Evolutionary conservation across 1,284 basidiomycete species (phyloP).

Genomic region (Sporisorium iseilematis-ciliati): DNA sequence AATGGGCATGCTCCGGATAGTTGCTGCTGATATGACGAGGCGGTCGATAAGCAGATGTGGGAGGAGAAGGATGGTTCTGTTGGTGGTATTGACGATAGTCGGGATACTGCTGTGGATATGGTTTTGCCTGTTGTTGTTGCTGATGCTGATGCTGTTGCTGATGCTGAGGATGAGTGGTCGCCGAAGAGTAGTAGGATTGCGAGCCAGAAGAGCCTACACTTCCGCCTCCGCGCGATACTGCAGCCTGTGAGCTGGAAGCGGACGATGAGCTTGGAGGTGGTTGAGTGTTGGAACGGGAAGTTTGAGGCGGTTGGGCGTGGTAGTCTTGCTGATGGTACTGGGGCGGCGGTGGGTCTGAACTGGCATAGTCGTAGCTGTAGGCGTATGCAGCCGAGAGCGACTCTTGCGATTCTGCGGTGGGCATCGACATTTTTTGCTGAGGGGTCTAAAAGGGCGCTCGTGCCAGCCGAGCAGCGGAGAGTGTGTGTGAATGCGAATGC

Average conservation of each 20-base stretch:
- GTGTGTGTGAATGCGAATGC: no score
- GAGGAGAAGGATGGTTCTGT: constrained; percentile 33
- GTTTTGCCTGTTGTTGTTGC: constrained; percentile 16
- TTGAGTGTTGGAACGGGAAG: constrained; percentile 11
- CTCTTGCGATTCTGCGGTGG: constrained; percentile 39
- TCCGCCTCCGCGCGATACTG: constrained; percentile 29
- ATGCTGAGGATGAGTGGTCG: constrained; percentile 14
- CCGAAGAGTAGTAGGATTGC: constrained; percentile 41
- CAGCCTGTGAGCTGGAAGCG: constrained; percentile 20
- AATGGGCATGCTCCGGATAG: constrained; percentile 36
- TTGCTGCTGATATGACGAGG: constrained; percentile 41
- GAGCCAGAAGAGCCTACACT: constrained; percentile 49
- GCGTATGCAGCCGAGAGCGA: constrained; percentile 51
- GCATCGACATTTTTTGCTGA: constrained; percentile 26
- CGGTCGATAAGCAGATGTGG: constrained; percentile 20
- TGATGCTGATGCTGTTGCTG: constrained; percentile 25
- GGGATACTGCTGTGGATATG: constrained; percentile 23
- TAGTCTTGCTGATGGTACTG: constrained; percentile 20
- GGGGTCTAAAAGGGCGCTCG: not conserved
- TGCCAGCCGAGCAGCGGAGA: constrained; percentile 2
- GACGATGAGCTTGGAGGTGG: constrained; percentile 17
- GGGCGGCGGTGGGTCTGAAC: constrained; percentile 11
- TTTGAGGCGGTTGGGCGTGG: constrained; percentile 6
- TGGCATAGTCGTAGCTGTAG: constrained; percentile 36
- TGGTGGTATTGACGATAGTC: constrained; percentile 19